Evolutionary conservation across 192 early-diverging fungal species (phyloP), one percentile per base, ranked within the genome.

Genomic region (Radiomyces spectabilis): DNA sequence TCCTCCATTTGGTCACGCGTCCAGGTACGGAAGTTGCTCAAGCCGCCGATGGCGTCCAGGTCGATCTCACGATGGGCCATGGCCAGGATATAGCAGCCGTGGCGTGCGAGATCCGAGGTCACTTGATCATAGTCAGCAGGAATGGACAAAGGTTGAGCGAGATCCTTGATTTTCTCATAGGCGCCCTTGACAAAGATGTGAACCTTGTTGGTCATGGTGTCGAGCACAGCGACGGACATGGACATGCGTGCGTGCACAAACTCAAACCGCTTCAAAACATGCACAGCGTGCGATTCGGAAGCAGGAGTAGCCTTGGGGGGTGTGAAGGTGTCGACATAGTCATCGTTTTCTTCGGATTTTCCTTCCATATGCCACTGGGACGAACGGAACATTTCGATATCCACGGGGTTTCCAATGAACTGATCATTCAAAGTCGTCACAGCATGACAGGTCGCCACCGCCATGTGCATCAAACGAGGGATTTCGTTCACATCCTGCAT

Each of bases 31-130:
- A 66, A 66, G 0, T 25, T 51, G 16, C 51, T 37, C 37, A 57
- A 12, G 18, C 66, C 66, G 24, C 66, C 58, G 34, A 82, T 41
- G 12, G 58, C 32, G 7, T 68, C 68, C 35, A 76, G 44, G 7
- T 78, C 59, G 26, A 67, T 70, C 38, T 73, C 65, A 45, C 68
- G 62, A 44, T 78, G 69, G 19, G 85, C 82, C 25, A 89, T 51
- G 2, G 82, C 80, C 31, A 92, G 66, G 27, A 89, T 86, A 55
- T 92, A 92, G 66, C 84, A 81, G 10, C 89, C 89, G 32, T 84
- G 67, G 15, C 69, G 66, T 6, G 89, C 86, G 31, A 86, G 68
- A 16, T 65, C 55, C 48, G 65, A 63, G 41, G 84, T 77, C 3
- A 66, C 66, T 2, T 8, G 22, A 47, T 82, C 76, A 51, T 82